Evolutionary conservation across 345 rosid species (phyloP), one percentile per base, ranked within the genome.

Genomic region (Gossypium sturtianum): DNA sequence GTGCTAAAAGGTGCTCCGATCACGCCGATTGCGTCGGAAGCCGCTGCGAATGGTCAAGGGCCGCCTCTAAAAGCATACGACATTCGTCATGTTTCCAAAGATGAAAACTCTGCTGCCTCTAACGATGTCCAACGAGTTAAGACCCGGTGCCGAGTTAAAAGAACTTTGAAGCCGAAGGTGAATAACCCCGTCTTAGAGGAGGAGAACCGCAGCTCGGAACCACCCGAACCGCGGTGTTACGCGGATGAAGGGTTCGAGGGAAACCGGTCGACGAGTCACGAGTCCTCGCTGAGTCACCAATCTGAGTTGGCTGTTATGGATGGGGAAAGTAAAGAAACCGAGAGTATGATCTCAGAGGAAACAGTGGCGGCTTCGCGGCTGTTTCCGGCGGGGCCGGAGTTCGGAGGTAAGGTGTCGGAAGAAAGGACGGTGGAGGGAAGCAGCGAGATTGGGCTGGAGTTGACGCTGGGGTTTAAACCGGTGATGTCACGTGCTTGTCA

Each of bases 211-310:
- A 27, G 11, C 25, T 20, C 60, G 2, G 45, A n/a, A 73, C 60
- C 34, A 57, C 41, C 45, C 10, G 68, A 60, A 41, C 72, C 17
- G 45, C 47, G 12, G 66, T 25, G 19, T 48, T 72, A 34, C 12
- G 70, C 69, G 2, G 84, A 80, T 5, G 87, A 82, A 23, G 63
- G 23, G 25, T 56, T 56, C 3, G 59, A 56, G 73, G 53, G 76
- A 81, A 82, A 82, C 78, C 83, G 90, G 76, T 85, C 89, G 63
- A 84, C 87, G 73, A 94, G 98, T 58, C 98, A 89, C 73, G 97
- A 89, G 19, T 95, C 97, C 3, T 87, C 97, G 4, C 84, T 95
- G 88, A 93, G 99, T 81, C 97, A 93, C 76, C 90, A 89, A 81
- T 90, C 97, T 22, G 96, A 89, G 76, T 75, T 83, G 84, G 93